Percentiles rank a stretch among this genome's conserved stretches.
Conservation (phyloP, 2,329 filamentous ascomycete species). For the Dactylella cylindrospora region DNA sequence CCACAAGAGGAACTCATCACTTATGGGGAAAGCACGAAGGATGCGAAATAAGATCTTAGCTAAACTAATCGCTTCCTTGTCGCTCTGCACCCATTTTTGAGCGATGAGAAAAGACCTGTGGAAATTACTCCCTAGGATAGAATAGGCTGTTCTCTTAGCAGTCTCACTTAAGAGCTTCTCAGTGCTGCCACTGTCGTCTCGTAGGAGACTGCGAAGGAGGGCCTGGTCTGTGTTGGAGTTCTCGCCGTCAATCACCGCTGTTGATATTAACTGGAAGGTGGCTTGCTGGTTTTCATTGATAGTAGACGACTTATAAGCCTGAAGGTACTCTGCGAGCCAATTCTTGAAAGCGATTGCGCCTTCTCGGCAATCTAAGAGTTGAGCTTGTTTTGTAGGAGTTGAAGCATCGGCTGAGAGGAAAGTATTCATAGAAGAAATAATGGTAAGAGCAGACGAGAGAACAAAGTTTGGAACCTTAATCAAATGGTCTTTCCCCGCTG, state of each 20-base stretch:
- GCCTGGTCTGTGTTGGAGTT: conserved; percentile 27
- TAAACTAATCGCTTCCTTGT: conserved; percentile 64
- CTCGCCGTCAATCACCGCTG: conserved; percentile 29
- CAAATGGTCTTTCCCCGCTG: conserved; percentile 67
- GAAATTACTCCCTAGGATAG: conserved; percentile 75
- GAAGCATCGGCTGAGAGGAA: conserved; percentile 75
- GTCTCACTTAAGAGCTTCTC: conserved; percentile 68
- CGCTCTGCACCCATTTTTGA: conserved; percentile 52
- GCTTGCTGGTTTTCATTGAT: conserved; percentile 55
- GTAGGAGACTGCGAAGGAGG: conserved; percentile 70
- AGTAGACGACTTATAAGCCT: conserved; percentile 60
- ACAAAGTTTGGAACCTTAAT: conserved; percentile 70
- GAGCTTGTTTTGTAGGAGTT: conserved; percentile 80
- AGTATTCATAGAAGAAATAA: conserved; percentile 72
- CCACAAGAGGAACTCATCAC: conserved; percentile 76
- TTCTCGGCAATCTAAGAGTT: conserved; percentile 73
- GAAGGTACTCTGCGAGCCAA: conserved; percentile 74
- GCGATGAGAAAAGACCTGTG: conserved; percentile 55
- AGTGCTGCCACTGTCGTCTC: conserved; percentile 68
- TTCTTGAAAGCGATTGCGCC: conserved; percentile 73
- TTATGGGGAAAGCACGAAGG: conserved; percentile 65
- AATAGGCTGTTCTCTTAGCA: conserved; percentile 69
- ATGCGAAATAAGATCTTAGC: conserved; percentile 74
- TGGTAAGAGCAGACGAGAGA: conserved; percentile 75
- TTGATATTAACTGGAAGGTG: conserved; percentile 64